Percentiles rank a stretch among this genome's conserved stretches.
These are phyloP conservation scores for Amphirosellinia nigrospora DNA, from an alignment of 495 filamentous ascomycete species.

Conservation along the genomic window DNA sequence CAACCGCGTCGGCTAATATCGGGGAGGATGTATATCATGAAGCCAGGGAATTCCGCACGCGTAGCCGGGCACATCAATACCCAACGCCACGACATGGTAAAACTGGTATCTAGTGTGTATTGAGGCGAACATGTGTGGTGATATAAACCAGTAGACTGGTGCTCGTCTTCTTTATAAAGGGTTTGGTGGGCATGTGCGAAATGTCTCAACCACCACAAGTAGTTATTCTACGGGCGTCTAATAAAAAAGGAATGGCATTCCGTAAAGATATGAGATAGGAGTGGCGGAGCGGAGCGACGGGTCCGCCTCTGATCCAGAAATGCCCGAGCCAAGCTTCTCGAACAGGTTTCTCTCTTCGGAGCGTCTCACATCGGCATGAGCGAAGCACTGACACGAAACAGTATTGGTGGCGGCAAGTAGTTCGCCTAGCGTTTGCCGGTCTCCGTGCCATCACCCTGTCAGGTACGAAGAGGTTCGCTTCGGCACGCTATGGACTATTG, in stretches of 20 bases:
- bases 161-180: not conserved
- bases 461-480: conserved; percentile 13
- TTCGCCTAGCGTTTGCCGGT: conserved; percentile 15
- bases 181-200: not conserved
- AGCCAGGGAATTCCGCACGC: conserved; percentile 2
- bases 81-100: not conserved
- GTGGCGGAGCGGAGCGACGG: conserved; percentile 22
- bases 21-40: conserved; percentile 6
- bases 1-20: conserved; percentile 27
- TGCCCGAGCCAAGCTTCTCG: conserved; percentile 22
- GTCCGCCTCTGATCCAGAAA: conserved; percentile 16
- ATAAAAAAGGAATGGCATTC: not conserved
- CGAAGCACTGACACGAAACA: conserved; percentile 20
- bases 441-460: conserved; percentile 14
- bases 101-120: not conserved
- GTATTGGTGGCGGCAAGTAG: conserved; percentile 16
- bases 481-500: not conserved
- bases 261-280: not conserved
- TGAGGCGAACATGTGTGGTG: not conserved
- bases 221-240: not conserved
- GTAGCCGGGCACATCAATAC: not conserved
- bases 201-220: not conserved
- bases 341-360: not conserved
- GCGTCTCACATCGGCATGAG: conserved; percentile 22
- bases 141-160: not conserved